Evolutionary conservation across 306 rosid species (phyloP).

Genomic region (Cicer arietinum): DNA sequence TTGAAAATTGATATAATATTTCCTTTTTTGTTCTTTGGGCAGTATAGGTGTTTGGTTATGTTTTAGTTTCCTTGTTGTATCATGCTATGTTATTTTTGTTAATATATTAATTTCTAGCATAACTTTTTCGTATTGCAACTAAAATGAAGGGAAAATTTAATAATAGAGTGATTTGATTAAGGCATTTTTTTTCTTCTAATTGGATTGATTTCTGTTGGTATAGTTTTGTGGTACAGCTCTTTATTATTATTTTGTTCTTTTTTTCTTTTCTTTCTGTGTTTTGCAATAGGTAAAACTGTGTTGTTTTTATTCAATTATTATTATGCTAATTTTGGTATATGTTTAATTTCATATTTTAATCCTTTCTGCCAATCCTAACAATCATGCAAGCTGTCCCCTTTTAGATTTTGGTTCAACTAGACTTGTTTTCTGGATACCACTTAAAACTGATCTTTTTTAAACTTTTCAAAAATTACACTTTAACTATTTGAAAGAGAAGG

Average conservation of each 20-base stretch:
- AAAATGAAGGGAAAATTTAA: not conserved
- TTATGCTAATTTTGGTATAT: constrained; percentile 3
- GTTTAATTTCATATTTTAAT: constrained; percentile 1
- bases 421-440: constrained; percentile 31
- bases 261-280: not conserved
- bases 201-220: not conserved
- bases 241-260: not conserved
- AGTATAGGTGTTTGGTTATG: not conserved
- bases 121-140: not conserved
- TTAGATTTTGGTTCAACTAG: constrained; percentile 3
- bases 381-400: constrained; percentile 10
- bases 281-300: constrained; percentile 39
- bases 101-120: constrained; percentile 23
- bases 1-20: not conserved
- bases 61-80: constrained; percentile 29
- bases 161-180: not conserved
- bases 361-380: constrained; percentile 9
- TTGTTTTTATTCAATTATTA: constrained; percentile 17
- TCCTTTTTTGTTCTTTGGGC: not conserved
- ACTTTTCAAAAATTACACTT: not conserved
- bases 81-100: not conserved
- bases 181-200: not conserved
- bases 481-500: not conserved
- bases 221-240: not conserved
- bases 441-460: not conserved